Base-by-base conservation (phyloP, 495 filamentous ascomycete species). In the Rostrohypoxylon terebratum region DNA sequence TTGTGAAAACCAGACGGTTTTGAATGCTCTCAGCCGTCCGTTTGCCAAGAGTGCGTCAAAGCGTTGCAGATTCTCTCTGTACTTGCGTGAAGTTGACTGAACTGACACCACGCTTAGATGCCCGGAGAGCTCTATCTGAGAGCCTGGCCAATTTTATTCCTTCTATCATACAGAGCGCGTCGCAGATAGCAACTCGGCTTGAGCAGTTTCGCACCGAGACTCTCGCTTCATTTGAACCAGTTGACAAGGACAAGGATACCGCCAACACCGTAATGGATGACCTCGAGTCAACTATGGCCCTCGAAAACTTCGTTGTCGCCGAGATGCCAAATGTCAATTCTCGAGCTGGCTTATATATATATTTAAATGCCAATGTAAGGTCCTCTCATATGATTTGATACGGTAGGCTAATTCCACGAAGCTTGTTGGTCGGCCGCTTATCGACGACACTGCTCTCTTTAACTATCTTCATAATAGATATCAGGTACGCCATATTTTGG, bases 301-400 rank as follows among this genome's bases (percentile, higher is more conserved):
- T 87, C 36, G 85, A 85, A 76, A 90, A 75, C 73, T 83, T 80
- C 76, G 86, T 75, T 76, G 77, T 96, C 1, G 83, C 89, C 25
- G 91, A 94, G 71, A 79, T 91, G 4, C 90, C 91, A 1, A 81
- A 85, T 5, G 81, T 91, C 10, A 92, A 93, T 77, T 91, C 94
- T n/a, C 87, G 94, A 82, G 94, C 94, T 57, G 93, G 93, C 50
- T 83, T 98, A 70, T 98, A 94, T 79, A 85, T 98, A n/a, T 98
- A 95, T 77, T 83, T 99, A 33, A 94, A 93, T 78, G 89, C 94
- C 51, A 85, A 92, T 82, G 92, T 97, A 83, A 77, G 86, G 78
- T 14, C 31, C 23, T 42, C 44, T 0, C 33, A 42, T 38, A 5
- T 13, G 48, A 0, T 40, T 58, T 21, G n/a, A 28, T 33, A 42